A percentile compares a stretch with the other conserved stretches of the same genome.
Evolutionary conservation across 75 land plant species (phyloP).

Genomic region (Picea sitchensis): DNA sequence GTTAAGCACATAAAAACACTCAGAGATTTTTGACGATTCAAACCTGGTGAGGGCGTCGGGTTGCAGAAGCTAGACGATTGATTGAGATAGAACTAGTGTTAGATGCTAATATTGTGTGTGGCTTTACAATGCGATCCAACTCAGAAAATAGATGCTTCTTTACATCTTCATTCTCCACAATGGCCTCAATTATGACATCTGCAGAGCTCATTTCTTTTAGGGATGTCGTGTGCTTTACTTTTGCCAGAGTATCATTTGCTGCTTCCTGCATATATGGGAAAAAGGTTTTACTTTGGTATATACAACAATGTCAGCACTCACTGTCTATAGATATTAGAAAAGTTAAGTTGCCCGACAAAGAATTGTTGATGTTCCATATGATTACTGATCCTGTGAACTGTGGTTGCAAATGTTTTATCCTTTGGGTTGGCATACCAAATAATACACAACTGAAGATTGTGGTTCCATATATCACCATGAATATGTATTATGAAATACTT

Average conservation of each 20-base stretch:
- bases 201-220: slow-evolving; percentile 54
- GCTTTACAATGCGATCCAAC: slow-evolving; percentile 64
- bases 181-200: slow-evolving; percentile 90
- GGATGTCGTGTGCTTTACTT: slow-evolving; percentile 44
- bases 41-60: slow-evolving; percentile 77
- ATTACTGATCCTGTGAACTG: not conserved
- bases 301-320: not conserved
- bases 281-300: not conserved
- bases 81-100: slow-evolving; percentile 98
- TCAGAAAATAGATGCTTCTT: slow-evolving; percentile 74
- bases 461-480: not conserved
- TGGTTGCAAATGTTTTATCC: not conserved
- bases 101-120: slow-evolving; percentile 82
- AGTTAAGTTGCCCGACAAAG: not conserved
- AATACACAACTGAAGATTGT: not conserved
- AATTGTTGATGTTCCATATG: not conserved
- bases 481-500: not conserved
- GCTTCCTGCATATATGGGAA: slow-evolving; percentile 36
- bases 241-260: slow-evolving; percentile 44
- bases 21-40: not conserved
- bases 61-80: slow-evolving; percentile 78
- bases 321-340: not conserved
- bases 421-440: not conserved
- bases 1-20: not conserved
- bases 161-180: slow-evolving; percentile 77